Base-by-base conservation (phyloP, 2,329 filamentous ascomycete genomes). In the Nothophaeocryptopus gaeumannii region DNA sequence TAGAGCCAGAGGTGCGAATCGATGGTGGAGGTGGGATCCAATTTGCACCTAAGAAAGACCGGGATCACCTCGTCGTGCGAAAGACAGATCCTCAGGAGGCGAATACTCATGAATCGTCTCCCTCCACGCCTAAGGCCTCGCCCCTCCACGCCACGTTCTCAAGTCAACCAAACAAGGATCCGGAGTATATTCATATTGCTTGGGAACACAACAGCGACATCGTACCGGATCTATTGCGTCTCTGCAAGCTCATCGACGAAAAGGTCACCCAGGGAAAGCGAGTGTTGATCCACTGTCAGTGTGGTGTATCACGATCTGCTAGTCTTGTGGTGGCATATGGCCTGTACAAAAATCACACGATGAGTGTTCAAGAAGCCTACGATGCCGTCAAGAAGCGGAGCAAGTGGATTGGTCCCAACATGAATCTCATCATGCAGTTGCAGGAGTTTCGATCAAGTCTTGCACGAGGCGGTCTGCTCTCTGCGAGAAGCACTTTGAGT, bases 151-250 rank as follows among this genome's bases (percentile, higher is more conserved):
- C 43, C 42, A 45, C 50, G 49, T 61, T 55, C 30, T 50, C 51
- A 44, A 51, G 16, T 10, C 39, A 38, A 9, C 33, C 10, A 70
- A 69, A 68, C 68, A 14, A 41, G 36, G 72, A 80, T 39, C 88
- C 88, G 1, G 88, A 95, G 67, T 95, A 95, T 62, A 88, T 93
- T 12, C 88, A 95, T 65, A 85, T 93, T 62, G 85, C 83, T 1
- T 93, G 88, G 88, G 88, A 93, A 54, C 88, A 93, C 71, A 91
- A 92, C 69, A 92, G 88, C 0, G 86, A 93, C 52, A 92, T 95
- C 58, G 83, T 88, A 1, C 81, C 82, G 5, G 88, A 93, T 66
- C 72, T 93, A 14, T 83, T 88, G 75, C 76, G 75, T 39, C 75
- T 95, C 11, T 90, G 89, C 62, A 85, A 89, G 65, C 79, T 79